Conservation (phyloP, 495 filamentous ascomycete genomes). For the Opeltia flavorubescens region DNA sequence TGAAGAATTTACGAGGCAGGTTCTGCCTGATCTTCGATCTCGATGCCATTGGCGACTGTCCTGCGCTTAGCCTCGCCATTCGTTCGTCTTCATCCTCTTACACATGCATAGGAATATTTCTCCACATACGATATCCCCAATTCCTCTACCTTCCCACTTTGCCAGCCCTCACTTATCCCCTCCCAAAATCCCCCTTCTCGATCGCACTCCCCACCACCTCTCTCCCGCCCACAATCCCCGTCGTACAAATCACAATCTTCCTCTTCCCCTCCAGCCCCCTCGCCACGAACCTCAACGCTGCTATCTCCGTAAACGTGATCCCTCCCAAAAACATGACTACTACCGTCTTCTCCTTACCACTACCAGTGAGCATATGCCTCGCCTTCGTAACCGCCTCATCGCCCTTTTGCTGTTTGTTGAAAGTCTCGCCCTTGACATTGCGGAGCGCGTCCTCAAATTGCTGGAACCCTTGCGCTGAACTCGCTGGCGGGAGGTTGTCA, state of each 20-base stretch:
- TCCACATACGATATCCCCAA: background rate
- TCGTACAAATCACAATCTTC: slow-evolving; percentile 84
- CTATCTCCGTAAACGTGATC: slow-evolving; percentile 90
- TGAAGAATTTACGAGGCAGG: too few relatives aligned
- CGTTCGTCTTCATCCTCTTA: too few relatives aligned
- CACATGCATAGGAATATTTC: too few relatives aligned
- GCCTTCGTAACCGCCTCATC: slow-evolving; percentile 88
- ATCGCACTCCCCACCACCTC: slow-evolving; percentile 80
- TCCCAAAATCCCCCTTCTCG: slow-evolving; percentile 54
- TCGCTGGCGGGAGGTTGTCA: slow-evolving; percentile 37
- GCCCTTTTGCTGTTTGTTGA: slow-evolving; percentile 85
- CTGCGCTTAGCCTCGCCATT: too few relatives aligned
- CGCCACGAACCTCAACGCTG: slow-evolving; percentile 81
- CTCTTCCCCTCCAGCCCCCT: slow-evolving; percentile 69
- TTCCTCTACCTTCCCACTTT: background rate
- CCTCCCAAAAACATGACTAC: slow-evolving; percentile 93
- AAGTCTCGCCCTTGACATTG: slow-evolving; percentile 69
- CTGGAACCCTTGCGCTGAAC: slow-evolving; percentile 67
- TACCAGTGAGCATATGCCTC: slow-evolving; percentile 62
- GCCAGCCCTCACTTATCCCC: slow-evolving; percentile 10
- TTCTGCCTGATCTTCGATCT: too few relatives aligned
- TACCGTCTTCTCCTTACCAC: slow-evolving; percentile 60
- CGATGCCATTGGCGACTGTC: too few relatives aligned
- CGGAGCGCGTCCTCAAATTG: slow-evolving; percentile 84
- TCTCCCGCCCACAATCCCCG: slow-evolving; percentile 78